Evolutionary conservation across 1,284 basidiomycete genomes (phyloP).

Genomic region (Wolfiporia cocos): DNA sequence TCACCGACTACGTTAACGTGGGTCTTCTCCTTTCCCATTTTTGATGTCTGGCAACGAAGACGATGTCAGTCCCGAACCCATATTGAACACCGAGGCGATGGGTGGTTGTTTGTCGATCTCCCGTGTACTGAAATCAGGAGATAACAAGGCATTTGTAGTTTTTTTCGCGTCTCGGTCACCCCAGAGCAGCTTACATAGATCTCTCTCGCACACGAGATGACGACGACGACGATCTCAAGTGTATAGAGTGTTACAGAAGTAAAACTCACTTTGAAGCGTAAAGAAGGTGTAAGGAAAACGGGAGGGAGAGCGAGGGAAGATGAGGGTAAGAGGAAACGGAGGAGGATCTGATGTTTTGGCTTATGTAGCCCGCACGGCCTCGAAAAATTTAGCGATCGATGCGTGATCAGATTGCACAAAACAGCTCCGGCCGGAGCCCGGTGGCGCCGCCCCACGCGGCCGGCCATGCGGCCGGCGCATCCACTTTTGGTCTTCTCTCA

Average conservation of each 20-base stretch:
- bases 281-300: conserved; percentile 27
- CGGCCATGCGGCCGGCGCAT: conserved; percentile 21
- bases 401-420: conserved; percentile 25
- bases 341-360: conserved; percentile 25
- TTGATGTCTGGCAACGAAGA: conserved; percentile 22
- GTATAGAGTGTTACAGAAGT: conserved; percentile 3
- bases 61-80: conserved; percentile 4
- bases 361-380: conserved; percentile 30
- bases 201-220: no score
- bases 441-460: no score
- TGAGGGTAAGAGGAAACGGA: conserved; percentile 28
- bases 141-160: no score
- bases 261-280: conserved; percentile 24
- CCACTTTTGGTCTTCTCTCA: conserved; percentile 1
- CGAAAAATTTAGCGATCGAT: conserved; percentile 34
- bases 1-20: conserved; percentile 91
- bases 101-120: no score
- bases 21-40: conserved; percentile 87
- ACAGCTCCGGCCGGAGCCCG: conserved; percentile 23
- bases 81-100: not conserved
- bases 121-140: no score
- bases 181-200: no score
- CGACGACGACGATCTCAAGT: conserved; percentile 4
- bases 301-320: conserved; percentile 25
- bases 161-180: no score